Percentiles rank a stretch among this genome's conserved stretches.
phyloP scores from a whole-genome alignment of 768 basidiomycete species.

The Mycena chlorophos region DNA sequence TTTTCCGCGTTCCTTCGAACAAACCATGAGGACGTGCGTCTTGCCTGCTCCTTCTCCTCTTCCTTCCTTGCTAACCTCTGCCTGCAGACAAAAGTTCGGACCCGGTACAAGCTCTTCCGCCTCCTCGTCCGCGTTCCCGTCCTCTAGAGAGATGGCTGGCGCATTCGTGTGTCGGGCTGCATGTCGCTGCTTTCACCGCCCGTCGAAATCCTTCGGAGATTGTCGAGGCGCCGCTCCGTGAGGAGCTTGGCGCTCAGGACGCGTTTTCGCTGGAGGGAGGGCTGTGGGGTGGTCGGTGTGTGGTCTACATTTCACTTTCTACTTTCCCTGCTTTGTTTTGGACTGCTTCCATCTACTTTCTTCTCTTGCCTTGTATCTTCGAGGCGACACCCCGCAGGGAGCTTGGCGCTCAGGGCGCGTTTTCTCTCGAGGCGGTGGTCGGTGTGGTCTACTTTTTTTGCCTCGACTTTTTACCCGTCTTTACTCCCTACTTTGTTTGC shows the following conservation, averaged over 20 bases:
- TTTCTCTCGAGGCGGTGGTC: no score
- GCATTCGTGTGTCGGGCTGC: conserved; percentile 30
- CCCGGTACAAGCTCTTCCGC: conserved; percentile 76
- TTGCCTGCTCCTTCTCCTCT: not conserved
- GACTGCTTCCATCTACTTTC: no score
- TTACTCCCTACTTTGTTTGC: no score
- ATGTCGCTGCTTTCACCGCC: conserved; percentile 34
- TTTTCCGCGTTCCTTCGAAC: conserved; percentile 45
- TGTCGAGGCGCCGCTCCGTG: conserved; percentile 64
- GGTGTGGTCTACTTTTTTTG: no score
- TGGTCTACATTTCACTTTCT: conserved; percentile 30
- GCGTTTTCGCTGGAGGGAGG: conserved; percentile 27
- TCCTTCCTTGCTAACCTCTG: conserved; percentile 3
- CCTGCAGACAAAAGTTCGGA: conserved; percentile 77
- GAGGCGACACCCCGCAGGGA: no score
- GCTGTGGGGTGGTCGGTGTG: conserved; percentile 23
- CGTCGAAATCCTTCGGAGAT: conserved; percentile 38
- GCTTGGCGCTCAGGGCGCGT: no score
- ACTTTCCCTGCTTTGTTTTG: no score
- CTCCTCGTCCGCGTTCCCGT: conserved; percentile 96
- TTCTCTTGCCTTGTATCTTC: no score
- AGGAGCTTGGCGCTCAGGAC: conserved; percentile 71
- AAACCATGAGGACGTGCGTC: conserved; percentile 67
- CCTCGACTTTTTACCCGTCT: no score
- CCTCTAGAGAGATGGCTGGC: conserved; percentile 55